These are phyloP conservation scores for Adansonia rubrostipa DNA, from an alignment of 441 rosid species.

Conservation along the genomic window DNA sequence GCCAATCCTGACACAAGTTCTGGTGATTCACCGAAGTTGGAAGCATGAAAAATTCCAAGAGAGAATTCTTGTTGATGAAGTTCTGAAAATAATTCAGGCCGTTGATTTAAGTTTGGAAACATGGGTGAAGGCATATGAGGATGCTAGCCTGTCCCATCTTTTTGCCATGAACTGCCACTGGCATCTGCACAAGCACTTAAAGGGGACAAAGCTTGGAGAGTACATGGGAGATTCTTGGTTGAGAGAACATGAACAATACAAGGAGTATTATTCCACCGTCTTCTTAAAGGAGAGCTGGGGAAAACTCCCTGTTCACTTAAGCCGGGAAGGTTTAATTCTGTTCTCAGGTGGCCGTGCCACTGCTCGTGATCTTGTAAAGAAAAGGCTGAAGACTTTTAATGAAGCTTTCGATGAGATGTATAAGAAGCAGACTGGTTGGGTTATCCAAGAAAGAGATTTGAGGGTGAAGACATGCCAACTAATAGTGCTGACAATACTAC, in stretches of 20 bases:
- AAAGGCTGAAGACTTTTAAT: constrained; percentile 77
- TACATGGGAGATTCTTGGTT: constrained; percentile 81
- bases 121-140: constrained; percentile 82
- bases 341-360: constrained; percentile 98
- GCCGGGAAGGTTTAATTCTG: constrained; percentile 87
- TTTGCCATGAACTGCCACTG: constrained; percentile 92
- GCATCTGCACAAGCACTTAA: constrained; percentile 80
- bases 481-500: constrained; percentile 76
- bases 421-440: constrained; percentile 75
- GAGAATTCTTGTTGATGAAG: constrained; percentile 65
- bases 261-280: constrained; percentile 62
- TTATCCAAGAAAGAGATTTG: constrained; percentile 74
- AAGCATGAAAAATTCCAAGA: constrained; percentile 89
- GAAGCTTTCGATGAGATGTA: constrained; percentile 86
- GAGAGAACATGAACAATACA: constrained; percentile 81
- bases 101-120: constrained; percentile 71
- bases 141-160: constrained; percentile 55
- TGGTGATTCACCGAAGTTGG: constrained; percentile 91
- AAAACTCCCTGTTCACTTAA: constrained; percentile 80
- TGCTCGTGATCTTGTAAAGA: constrained; percentile 98
- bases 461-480: constrained; percentile 81
- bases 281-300: constrained; percentile 90
- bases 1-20: constrained; percentile 74
- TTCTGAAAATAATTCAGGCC: constrained; percentile 67
- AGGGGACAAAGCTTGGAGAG: constrained; percentile 81